phyloP scores from a whole-genome alignment of 73 alveolate species.

The Diophrys sp. region DNA sequence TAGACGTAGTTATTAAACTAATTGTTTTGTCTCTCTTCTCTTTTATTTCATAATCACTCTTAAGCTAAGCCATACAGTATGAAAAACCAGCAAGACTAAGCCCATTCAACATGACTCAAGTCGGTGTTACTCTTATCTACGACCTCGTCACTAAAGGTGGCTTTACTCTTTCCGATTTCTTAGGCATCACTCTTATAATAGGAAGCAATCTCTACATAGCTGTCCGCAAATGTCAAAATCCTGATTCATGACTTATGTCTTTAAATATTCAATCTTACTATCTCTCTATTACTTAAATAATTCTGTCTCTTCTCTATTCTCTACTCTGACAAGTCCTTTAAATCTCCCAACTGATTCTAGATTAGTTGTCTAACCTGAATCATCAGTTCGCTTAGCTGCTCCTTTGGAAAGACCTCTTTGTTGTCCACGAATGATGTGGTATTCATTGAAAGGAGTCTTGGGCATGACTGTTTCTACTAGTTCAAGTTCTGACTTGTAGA shows the following conservation, averaged over 20 bases:
- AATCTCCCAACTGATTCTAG: slow-evolving; percentile 47
- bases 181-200: background rate
- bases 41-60: background rate
- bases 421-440: slow-evolving; percentile 45
- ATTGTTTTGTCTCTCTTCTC: background rate
- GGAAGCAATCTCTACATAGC: background rate
- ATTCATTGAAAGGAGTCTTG: slow-evolving; percentile 49
- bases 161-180: background rate
- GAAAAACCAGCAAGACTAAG: background rate
- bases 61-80: background rate
- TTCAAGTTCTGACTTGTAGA: slow-evolving; percentile 40
- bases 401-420: slow-evolving; percentile 34
- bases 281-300: slow-evolving; percentile 13
- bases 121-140: background rate
- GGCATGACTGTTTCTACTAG: slow-evolving; percentile 25
- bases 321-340: slow-evolving; percentile 48
- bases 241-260: no score
- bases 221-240: background rate
- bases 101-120: background rate
- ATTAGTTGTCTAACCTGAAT: slow-evolving; percentile 33
- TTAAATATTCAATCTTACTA: slow-evolving; percentile 21
- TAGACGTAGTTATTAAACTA: background rate
- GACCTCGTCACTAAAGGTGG: background rate
- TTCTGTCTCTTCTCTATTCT: slow-evolving; percentile 24
- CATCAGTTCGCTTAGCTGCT: slow-evolving; percentile 22